These are phyloP conservation scores for Lupinus albus DNA, from an alignment of 306 rosid genomes.

Conservation along the genomic window DNA sequence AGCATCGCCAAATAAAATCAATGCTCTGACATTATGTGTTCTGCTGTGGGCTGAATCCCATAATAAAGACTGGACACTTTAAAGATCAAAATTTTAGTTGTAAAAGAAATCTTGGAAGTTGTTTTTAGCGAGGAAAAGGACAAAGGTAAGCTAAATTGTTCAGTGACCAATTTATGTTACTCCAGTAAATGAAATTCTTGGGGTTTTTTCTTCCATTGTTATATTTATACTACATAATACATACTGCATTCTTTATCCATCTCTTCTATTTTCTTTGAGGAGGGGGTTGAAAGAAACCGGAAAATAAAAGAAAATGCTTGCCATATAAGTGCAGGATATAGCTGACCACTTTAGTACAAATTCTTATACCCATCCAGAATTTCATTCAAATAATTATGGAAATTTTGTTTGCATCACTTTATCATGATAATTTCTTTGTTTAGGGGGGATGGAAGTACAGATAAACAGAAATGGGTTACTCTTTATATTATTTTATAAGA, in stretches of 20 bases:
- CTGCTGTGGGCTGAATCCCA: too few relatives aligned
- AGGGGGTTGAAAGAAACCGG: background rate
- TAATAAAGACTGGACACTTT: background rate
- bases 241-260: background rate
- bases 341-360: background rate
- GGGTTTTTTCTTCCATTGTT: background rate
- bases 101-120: background rate
- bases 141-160: background rate
- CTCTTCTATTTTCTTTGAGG: background rate
- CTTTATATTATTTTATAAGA: constrained; percentile 5
- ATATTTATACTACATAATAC: background rate
- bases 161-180: background rate
- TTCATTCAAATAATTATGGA: constrained; percentile 3
- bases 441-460: background rate
- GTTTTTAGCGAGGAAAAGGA: constrained; percentile 31
- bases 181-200: background rate
- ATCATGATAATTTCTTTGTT: constrained; percentile 16
- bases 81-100: constrained; percentile 3
- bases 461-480: background rate
- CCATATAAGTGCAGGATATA: background rate
- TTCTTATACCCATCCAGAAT: background rate
- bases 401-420: background rate
- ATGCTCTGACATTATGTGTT: constrained; percentile 21
- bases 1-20: background rate
- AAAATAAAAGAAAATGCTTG: background rate